Conservation (phyloP, 345 rosid species). For the Salix koriyanagi region DNA sequence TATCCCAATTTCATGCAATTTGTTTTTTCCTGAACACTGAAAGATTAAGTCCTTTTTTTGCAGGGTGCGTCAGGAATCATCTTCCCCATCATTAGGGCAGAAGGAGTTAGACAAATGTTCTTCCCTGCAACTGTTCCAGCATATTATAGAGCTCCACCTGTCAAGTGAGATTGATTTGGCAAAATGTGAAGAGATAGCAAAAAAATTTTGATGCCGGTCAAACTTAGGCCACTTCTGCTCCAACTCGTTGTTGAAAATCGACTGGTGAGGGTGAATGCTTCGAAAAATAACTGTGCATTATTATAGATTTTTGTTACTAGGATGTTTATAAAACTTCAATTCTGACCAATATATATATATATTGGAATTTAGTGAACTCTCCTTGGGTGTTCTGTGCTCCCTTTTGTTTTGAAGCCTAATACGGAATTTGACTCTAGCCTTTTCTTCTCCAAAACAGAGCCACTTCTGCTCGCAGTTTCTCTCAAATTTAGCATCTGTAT, state of each 20-base stretch:
- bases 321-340: no score
- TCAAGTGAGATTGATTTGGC: not conserved
- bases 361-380: not conserved
- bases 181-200: no score
- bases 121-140: slow-evolving; percentile 18
- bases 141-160: slow-evolving; percentile 15
- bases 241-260: no score
- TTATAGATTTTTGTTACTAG: no score
- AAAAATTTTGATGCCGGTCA: no score
- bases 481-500: not conserved
- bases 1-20: not conserved
- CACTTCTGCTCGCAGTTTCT: slow-evolving; percentile 24
- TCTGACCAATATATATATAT: no score
- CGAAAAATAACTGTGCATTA: no score
- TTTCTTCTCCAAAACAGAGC: slow-evolving; percentile 12
- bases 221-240: no score
- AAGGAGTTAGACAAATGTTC: slow-evolving; percentile 22
- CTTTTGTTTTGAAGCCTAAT: slow-evolving; percentile 12
- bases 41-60: not conserved
- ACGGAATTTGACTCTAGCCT: not conserved
- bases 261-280: no score
- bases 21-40: not conserved
- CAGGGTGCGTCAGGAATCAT: slow-evolving; percentile 18
- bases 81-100: slow-evolving; percentile 21
- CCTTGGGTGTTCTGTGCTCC: not conserved